phyloP scores from a whole-genome alignment of 192 early-diverging fungal genomes.

The Gryganskiella cystojenkinii region DNA sequence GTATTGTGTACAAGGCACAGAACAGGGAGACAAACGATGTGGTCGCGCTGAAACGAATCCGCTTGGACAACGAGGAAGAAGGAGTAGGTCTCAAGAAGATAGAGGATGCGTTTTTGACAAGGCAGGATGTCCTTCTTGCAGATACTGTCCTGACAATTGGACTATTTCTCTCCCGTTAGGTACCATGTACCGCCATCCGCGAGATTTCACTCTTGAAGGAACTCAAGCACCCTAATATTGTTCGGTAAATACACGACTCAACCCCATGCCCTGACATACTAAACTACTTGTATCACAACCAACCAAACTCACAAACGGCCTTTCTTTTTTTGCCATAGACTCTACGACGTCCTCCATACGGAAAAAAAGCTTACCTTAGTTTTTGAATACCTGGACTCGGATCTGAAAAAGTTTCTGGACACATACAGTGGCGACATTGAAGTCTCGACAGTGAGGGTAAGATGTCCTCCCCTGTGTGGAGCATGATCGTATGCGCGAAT shows the following conservation, averaged over 20 bases:
- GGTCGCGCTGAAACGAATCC: constrained; percentile 97
- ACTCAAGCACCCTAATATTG: constrained; percentile 86
- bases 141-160: not conserved
- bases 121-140: not conserved
- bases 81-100: too few relatives aligned
- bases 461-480: not conserved
- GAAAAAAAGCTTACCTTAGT: constrained; percentile 98
- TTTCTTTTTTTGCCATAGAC: constrained; percentile 54
- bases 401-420: constrained; percentile 99
- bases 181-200: constrained; percentile 87
- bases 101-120: too few relatives aligned
- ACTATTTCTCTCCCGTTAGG: constrained; percentile 48
- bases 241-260: constrained; percentile 65
- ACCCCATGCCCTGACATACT: too few relatives aligned
- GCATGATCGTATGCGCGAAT: too few relatives aligned
- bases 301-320: not conserved
- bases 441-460: constrained; percentile 84
- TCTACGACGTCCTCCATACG: constrained; percentile 97
- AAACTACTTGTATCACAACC: not conserved
- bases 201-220: constrained; percentile 90
- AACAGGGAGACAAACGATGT: constrained; percentile 94
- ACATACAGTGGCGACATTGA: constrained; percentile 86
- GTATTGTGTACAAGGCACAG: constrained; percentile 99
- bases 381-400: constrained; percentile 98
- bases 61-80: constrained; percentile 91